Percentiles rank a stretch among this genome's conserved stretches.
These are phyloP conservation scores for Ophiostoma perfectum DNA, from an alignment of 2,329 filamentous ascomycete species.

Conservation along the genomic window DNA sequence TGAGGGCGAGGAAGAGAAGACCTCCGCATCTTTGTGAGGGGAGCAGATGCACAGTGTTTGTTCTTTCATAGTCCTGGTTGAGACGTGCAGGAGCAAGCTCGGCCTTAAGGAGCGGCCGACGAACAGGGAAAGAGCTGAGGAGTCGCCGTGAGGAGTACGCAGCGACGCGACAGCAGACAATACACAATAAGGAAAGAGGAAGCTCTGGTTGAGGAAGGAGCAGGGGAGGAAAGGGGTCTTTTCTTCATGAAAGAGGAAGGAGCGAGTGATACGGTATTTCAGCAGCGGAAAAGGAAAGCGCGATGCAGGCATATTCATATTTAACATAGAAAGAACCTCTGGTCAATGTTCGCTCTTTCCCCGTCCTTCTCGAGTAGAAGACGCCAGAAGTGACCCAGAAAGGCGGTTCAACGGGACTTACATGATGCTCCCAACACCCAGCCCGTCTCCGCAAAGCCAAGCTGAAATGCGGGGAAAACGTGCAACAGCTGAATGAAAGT, in stretches of 20 bases:
- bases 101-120: neutral
- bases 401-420: neutral
- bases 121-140: neutral
- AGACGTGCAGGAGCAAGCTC: neutral
- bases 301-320: neutral
- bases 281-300: neutral
- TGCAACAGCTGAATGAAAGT: neutral
- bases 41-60: neutral
- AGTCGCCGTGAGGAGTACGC: neutral
- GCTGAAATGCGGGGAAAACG: constrained; percentile 4
- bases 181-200: neutral
- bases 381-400: too few relatives aligned
- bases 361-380: too few relatives aligned
- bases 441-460: neutral
- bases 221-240: too few relatives aligned
- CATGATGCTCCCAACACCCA: neutral
- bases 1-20: neutral
- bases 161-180: too few relatives aligned
- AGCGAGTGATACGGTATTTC: neutral
- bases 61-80: neutral
- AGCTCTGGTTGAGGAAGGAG: neutral
- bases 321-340: neutral
- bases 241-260: neutral
- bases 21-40: neutral
- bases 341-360: too few relatives aligned